Base-by-base conservation (phyloP, 1,139 yeast species). In the Yamadazyma taylorii region DNA sequence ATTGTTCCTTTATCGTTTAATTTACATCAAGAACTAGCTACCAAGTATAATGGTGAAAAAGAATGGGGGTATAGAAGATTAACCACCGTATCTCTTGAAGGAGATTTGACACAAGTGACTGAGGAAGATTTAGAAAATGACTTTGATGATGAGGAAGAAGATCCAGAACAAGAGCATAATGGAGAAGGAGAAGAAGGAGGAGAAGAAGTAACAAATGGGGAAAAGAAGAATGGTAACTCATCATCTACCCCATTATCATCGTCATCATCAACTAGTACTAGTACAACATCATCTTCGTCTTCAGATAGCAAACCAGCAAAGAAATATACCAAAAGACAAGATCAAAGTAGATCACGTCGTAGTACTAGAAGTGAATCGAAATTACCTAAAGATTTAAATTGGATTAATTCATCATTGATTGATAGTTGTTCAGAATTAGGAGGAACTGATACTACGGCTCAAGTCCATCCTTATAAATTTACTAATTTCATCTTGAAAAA, bases 1-100 rank as follows among this genome's bases (percentile, higher is more conserved):
- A 80, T 92, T 37, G 97, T 90, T 4, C 95, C 96, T 1, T 69
- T 92, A 39, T 84, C 95, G 32, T 92, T 89, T 63, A 76, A 78
- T 46, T 72, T 92, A 45, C 98, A 92, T 63, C 89, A 85, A 53
- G 84, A 89, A 43, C 71, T 92, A 36, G 78, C 95, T 6, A 81
- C 83, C 45, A 73, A 80, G 58, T 86, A 80, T 59, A 75, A 82
- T 50, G 98, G 98, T 12, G 88, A 70, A 34, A 70, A 73, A 27
- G 86, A 85, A 51, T 92, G 97, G 97, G 97, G 95, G 15, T 92
- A 88, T 60, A 76, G 97, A 57, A 68, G 95, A 45, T 73, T 92
- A 41, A 83, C 94, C 19, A 89, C 97, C 0, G 83, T 90, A 15
- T 81, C 94, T 15, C 68, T 92, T 33, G 96, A 87, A 56, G 97